These are phyloP conservation scores for Cystoderma amianthinum DNA, from an alignment of 768 basidiomycete species.

Conservation along the genomic window DNA sequence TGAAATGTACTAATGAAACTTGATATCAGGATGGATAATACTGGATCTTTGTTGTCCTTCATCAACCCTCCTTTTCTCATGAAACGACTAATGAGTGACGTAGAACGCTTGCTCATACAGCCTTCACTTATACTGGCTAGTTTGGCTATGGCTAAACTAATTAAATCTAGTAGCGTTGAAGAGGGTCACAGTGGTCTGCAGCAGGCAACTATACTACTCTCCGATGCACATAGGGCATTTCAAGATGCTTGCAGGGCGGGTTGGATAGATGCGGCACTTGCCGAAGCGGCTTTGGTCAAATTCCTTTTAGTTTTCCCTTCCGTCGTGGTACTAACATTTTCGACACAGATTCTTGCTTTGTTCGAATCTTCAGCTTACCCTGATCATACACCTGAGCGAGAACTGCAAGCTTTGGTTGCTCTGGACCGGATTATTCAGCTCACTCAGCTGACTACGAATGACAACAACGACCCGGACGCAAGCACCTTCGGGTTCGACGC, in stretches of 20 bases:
- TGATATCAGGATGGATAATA: slow-evolving; percentile 51
- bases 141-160: slow-evolving; percentile 64
- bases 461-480: slow-evolving; percentile 47
- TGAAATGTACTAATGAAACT: background rate
- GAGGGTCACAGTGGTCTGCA: slow-evolving; percentile 43
- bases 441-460: slow-evolving; percentile 48
- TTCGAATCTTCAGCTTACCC: slow-evolving; percentile 77
- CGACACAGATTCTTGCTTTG: slow-evolving; percentile 60
- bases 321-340: no score
- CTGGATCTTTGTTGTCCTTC: slow-evolving; percentile 64
- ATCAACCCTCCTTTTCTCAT: slow-evolving; percentile 53
- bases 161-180: slow-evolving; percentile 67
- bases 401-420: slow-evolving; percentile 42
- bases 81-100: slow-evolving; percentile 41
- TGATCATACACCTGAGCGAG: slow-evolving; percentile 47
- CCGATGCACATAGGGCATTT: slow-evolving; percentile 48
- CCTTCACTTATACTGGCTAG: slow-evolving; percentile 65
- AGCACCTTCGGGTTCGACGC: slow-evolving; percentile 39
- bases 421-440: slow-evolving; percentile 62
- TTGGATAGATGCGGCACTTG: slow-evolving; percentile 57
- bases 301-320: no score
- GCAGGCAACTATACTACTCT: slow-evolving; percentile 50
- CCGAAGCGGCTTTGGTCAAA: slow-evolving; percentile 63
- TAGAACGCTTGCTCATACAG: slow-evolving; percentile 52
- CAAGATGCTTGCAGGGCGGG: slow-evolving; percentile 41